These are phyloP conservation scores for Lachnellula hyalina DNA, from an alignment of 2,329 filamentous ascomycete genomes.

Conservation along the genomic window DNA sequence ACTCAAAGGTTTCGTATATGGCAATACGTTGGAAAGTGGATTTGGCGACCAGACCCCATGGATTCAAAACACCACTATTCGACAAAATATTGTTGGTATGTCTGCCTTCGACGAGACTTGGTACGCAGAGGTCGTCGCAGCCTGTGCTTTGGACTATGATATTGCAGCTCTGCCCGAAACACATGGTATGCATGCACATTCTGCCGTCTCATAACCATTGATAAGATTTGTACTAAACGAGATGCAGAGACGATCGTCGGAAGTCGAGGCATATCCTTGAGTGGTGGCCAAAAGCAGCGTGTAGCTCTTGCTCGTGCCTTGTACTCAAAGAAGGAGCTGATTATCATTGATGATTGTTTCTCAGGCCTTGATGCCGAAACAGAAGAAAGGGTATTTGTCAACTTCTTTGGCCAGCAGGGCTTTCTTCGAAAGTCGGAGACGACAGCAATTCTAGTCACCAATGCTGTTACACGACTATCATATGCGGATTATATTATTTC, in stretches of 20 bases:
- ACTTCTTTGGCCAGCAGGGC: slow-evolving; percentile 16
- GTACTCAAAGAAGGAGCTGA: slow-evolving; percentile 30
- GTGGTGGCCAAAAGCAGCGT: slow-evolving; percentile 40
- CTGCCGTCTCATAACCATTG: slow-evolving; percentile 1
- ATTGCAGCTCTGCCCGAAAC: slow-evolving; percentile 33
- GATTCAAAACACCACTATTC: slow-evolving; percentile 24
- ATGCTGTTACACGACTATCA: slow-evolving; percentile 17
- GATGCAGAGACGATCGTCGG: slow-evolving; percentile 11
- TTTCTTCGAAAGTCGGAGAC: slow-evolving; percentile 24
- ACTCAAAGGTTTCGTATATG: no score
- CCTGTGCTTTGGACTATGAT: slow-evolving; percentile 57
- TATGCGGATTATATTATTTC: slow-evolving; percentile 28
- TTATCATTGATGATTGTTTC: slow-evolving; percentile 29
- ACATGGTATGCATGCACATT: slow-evolving; percentile 13
- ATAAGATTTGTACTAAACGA: slow-evolving; percentile 14
- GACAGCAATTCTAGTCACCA: slow-evolving; percentile 36
- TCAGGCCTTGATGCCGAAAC: slow-evolving; percentile 26
- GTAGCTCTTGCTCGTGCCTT: slow-evolving; percentile 54
- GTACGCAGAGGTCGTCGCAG: slow-evolving; percentile 60
- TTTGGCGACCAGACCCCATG: no score
- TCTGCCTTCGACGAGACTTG: slow-evolving; percentile 45
- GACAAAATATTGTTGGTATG: slow-evolving; percentile 35
- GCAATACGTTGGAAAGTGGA: no score
- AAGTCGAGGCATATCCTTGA: slow-evolving; percentile 27
- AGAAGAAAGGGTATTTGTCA: slow-evolving; percentile 20